Conservation (phyloP, 345 rosid genomes). For the Populus davidiana region DNA sequence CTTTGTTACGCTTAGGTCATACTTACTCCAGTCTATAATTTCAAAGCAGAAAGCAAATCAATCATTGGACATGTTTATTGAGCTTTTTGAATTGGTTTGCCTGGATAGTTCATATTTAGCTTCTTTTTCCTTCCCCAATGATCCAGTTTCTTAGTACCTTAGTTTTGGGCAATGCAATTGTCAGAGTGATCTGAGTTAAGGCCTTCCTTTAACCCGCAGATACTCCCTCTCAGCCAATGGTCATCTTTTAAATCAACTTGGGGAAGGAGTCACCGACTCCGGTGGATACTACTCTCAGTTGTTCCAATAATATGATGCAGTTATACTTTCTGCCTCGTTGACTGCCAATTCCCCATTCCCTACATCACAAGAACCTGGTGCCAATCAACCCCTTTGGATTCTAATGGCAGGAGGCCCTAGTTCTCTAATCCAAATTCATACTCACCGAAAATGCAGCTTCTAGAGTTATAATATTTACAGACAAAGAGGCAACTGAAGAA, state of each 20-base stretch:
- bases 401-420: conserved; percentile 33
- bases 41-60: not conserved
- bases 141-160: not conserved
- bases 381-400: conserved; percentile 56
- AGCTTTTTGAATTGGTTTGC: not conserved
- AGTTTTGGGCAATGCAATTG: not conserved
- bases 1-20: conserved; percentile 63
- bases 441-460: conserved; percentile 35
- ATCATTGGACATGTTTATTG: not conserved
- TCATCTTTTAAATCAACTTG: conserved; percentile 46
- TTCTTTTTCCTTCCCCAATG: not conserved
- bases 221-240: conserved; percentile 73
- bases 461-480: conserved; percentile 39
- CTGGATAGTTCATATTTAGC: not conserved
- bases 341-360: conserved; percentile 33
- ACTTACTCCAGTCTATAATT: not conserved
- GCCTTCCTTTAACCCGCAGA: conserved; percentile 33
- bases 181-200: not conserved
- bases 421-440: conserved; percentile 27
- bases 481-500: conserved; percentile 25
- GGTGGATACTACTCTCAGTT: conserved; percentile 76
- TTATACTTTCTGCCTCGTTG: conserved; percentile 52
- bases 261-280: conserved; percentile 45
- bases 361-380: conserved; percentile 55
- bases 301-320: conserved; percentile 69